Evolutionary conservation across 2,329 filamentous ascomycete genomes (phyloP).

Genomic region (Monosporascus ibericus): DNA sequence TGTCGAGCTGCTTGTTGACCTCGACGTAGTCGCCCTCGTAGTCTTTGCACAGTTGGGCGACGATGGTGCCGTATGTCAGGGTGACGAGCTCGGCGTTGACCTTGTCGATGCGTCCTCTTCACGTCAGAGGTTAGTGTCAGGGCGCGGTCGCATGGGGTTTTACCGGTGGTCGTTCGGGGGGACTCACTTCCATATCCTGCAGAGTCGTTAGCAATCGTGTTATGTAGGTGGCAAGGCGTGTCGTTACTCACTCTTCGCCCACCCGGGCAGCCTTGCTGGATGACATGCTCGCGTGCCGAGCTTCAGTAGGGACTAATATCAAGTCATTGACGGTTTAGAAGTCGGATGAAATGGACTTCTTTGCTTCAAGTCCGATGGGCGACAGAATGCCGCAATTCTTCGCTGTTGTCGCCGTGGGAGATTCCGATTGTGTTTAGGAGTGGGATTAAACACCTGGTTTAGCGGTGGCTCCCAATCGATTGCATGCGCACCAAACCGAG

Average conservation of each 20-base stretch:
- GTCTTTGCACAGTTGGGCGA: conserved; percentile 93
- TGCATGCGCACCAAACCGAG: background rate
- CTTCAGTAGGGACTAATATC: conserved; percentile 8
- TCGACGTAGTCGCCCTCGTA: conserved; percentile 90
- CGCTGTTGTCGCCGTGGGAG: background rate
- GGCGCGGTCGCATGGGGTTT: too few relatives aligned
- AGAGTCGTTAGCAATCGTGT: conserved; percentile 9
- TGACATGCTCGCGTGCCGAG: conserved; percentile 41
- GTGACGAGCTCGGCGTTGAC: conserved; percentile 97
- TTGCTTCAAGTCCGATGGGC: too few relatives aligned
- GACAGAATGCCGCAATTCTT: background rate
- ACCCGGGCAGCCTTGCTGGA: conserved; percentile 55
- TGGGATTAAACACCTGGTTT: background rate
- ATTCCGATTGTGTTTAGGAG: background rate
- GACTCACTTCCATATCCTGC: conserved; percentile 87
- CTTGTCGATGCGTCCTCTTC: conserved; percentile 89
- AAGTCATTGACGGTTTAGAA: conserved; percentile 17
- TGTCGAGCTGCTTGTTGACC: conserved; percentile 96
- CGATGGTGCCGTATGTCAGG: conserved; percentile 95
- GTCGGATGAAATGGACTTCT: background rate
- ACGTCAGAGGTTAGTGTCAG: too few relatives aligned
- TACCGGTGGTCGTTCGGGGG: too few relatives aligned
- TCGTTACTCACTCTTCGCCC: conserved; percentile 51
- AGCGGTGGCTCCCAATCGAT: background rate
- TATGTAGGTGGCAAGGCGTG: background rate